Evolutionary conservation across 352 stramenopile species (phyloP).

Genomic region (Phytophthora capsici): DNA sequence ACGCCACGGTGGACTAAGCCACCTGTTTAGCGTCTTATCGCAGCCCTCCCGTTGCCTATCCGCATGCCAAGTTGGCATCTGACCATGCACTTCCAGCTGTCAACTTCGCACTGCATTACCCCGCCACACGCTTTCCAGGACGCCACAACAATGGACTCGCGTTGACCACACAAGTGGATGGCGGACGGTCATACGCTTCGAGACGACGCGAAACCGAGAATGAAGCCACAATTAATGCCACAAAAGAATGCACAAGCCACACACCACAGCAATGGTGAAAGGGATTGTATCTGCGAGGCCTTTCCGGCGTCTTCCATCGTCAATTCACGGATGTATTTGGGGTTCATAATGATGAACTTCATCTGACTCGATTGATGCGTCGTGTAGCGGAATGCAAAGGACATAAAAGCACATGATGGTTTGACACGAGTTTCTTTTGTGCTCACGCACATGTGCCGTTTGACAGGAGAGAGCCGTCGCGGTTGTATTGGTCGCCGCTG

Average conservation of each 20-base stretch:
- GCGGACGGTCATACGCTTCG: background rate
- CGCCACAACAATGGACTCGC: conserved; percentile 15
- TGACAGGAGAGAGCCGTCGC: conserved; percentile 22
- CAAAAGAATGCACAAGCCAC: background rate
- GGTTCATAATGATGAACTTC: no score
- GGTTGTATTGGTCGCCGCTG: conserved; percentile 10
- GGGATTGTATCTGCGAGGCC: background rate
- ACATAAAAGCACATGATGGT: background rate
- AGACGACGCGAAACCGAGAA: background rate
- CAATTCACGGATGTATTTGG: background rate
- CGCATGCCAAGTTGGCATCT: conserved; percentile 21
- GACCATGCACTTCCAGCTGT: conserved; percentile 29
- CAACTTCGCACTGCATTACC: conserved; percentile 10
- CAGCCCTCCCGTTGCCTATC: conserved; percentile 33
- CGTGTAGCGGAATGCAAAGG: conserved; percentile 1
- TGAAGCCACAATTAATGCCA: conserved; percentile 8
- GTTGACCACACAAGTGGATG: conserved; percentile 7
- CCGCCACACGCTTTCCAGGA: conserved; percentile 34
- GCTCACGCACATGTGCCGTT: no score
- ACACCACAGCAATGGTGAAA: conserved; percentile 1
- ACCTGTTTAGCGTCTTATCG: conserved; percentile 38
- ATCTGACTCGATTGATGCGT: conserved; percentile 15
- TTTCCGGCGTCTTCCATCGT: conserved; percentile 2
- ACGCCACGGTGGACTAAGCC: conserved; percentile 22
- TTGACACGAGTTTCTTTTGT: conserved; percentile 34